Evolutionary conservation across 2,329 filamentous ascomycete species (phyloP).

Genomic region (Pseudohalonectria lignicola): DNA sequence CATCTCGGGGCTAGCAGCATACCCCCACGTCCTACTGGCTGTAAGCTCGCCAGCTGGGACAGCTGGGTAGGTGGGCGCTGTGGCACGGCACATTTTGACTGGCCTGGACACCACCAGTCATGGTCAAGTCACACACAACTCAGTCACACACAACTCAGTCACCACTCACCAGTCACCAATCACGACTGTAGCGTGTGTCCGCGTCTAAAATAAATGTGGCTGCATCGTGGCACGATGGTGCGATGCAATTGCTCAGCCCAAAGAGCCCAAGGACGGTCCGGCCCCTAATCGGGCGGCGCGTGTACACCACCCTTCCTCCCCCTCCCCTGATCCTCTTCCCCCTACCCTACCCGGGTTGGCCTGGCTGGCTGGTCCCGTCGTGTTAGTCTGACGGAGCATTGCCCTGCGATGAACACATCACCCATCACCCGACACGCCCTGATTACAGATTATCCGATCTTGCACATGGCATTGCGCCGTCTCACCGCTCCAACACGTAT

Average conservation of each 20-base stretch:
- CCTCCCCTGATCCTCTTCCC: no score
- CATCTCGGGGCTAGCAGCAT: no score
- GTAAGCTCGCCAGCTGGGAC: no score
- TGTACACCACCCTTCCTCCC: no score
- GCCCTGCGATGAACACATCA: constrained; percentile 2
- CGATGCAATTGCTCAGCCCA: constrained; percentile 2
- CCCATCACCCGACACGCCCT: constrained; percentile 3
- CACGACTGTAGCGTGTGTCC: background rate
- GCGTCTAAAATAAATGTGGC: background rate
- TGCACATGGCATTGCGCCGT: background rate
- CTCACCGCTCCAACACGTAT: constrained; percentile 1
- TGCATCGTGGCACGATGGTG: constrained; percentile 1
- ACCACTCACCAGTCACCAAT: no score
- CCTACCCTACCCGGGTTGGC: no score
- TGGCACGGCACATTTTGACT: constrained; percentile 1
- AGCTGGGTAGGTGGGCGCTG: background rate
- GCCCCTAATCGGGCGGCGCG: no score
- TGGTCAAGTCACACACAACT: no score
- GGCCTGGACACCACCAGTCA: background rate
- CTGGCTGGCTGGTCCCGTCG: no score
- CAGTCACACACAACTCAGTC: no score
- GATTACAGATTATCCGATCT: no score
- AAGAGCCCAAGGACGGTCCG: no score
- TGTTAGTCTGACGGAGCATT: background rate
- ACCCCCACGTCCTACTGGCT: constrained; percentile 2